These are phyloP conservation scores for Intubia oerlemansii DNA, from an alignment of 2,329 filamentous ascomycete species.

Conservation along the genomic window DNA sequence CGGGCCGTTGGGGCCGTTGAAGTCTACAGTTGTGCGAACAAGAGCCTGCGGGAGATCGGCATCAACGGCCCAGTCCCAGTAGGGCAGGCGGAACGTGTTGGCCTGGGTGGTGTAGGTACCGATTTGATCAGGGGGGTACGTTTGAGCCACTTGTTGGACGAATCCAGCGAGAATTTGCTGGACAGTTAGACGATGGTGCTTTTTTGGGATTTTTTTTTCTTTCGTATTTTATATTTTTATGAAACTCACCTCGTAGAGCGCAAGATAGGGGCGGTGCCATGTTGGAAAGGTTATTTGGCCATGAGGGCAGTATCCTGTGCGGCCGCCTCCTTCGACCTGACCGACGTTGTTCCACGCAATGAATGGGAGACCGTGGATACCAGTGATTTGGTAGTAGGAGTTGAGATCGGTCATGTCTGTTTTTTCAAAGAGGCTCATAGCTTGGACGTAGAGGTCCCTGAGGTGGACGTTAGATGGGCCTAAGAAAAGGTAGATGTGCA, in stretches of 20 bases:
- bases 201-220: too few species aligned
- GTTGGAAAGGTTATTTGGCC: conserved; percentile 25
- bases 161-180: conserved; percentile 31
- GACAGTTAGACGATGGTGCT: too few species aligned
- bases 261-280: conserved; percentile 35
- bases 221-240: too few species aligned
- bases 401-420: conserved; percentile 18
- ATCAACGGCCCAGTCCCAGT: conserved; percentile 31
- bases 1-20: conserved; percentile 10
- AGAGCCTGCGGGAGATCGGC: conserved; percentile 19
- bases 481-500: neutral
- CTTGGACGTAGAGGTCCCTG: conserved; percentile 28
- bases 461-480: neutral
- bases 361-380: conserved; percentile 15
- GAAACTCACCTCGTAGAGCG: too few species aligned
- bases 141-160: conserved; percentile 22
- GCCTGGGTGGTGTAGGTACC: conserved; percentile 22
- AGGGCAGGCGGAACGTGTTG: conserved; percentile 24
- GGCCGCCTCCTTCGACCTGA: conserved; percentile 14
- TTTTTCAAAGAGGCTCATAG: conserved; percentile 21
- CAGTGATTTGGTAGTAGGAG: conserved; percentile 28
- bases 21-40: conserved; percentile 11
- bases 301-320: conserved; percentile 23
- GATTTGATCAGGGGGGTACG: conserved; percentile 17
- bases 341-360: conserved; percentile 15